These are phyloP conservation scores for Colletotrichum orchidophilum DNA, from an alignment of 2,329 filamentous ascomycete species.

Conservation along the genomic window DNA sequence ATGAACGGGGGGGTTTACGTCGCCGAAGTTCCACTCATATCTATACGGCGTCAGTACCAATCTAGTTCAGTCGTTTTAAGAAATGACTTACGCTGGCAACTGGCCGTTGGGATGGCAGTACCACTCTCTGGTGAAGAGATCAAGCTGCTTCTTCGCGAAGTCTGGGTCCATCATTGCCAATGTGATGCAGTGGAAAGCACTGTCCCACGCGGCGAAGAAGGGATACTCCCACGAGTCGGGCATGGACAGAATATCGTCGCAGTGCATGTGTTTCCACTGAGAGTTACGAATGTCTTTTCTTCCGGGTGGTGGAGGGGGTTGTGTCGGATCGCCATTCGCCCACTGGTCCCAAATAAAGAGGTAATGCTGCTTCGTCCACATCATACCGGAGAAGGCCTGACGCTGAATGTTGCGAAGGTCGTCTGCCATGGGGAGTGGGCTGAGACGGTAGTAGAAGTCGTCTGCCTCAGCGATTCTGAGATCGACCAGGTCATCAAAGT, in stretches of 20 bases:
- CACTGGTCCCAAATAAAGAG: conserved; percentile 98
- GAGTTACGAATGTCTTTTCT: conserved; percentile 85
- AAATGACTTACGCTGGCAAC: conserved; percentile 75
- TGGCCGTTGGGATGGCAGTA: conserved; percentile 99
- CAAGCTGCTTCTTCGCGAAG: conserved; percentile 97
- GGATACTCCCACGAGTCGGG: conserved; percentile 99
- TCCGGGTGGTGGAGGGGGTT: conserved; percentile 84
- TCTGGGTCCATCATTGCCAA: conserved; percentile 97
- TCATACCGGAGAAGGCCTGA: conserved; percentile 94
- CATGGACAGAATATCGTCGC: conserved; percentile 97
- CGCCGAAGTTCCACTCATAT: conserved; percentile 96
- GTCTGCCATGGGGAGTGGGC: conserved; percentile 91
- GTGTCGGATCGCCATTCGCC: conserved; percentile 91
- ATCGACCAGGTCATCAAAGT: conserved; percentile 91
- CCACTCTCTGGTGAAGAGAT: conserved; percentile 96
- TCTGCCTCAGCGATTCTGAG: conserved; percentile 88
- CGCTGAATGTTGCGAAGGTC: conserved; percentile 95
- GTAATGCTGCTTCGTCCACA: conserved; percentile 98
- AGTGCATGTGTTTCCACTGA: conserved; percentile 93
- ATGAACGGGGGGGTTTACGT: conserved; percentile 96
- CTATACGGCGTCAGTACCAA: conserved; percentile 44
- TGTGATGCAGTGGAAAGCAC: conserved; percentile 95
- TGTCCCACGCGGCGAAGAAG: conserved; percentile 98
- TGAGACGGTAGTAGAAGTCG: conserved; percentile 94
- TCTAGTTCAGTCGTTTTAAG: background rate